Evolutionary conservation across 2,329 filamentous ascomycete species (phyloP).

Genomic region (Trichoderma sp.): DNA sequence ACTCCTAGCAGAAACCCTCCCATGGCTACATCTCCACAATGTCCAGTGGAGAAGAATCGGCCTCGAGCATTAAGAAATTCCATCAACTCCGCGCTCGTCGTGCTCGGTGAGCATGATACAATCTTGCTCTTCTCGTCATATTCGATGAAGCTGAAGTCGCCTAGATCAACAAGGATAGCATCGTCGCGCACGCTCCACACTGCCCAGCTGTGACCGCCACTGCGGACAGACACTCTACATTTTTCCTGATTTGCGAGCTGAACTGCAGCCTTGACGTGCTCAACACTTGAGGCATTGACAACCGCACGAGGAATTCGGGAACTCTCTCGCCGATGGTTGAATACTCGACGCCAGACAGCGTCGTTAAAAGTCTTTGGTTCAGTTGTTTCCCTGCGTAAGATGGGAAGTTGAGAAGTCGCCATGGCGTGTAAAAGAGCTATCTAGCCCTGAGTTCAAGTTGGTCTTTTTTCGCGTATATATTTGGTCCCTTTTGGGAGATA

Average conservation of each 20-base stretch:
- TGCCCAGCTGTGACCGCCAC: not conserved
- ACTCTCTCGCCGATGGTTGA: not conserved
- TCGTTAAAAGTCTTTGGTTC: not conserved
- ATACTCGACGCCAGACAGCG: not conserved
- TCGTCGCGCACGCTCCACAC: not conserved
- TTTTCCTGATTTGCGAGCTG: not conserved
- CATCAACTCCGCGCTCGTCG: not conserved
- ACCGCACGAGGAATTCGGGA: not conserved
- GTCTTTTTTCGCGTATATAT: not conserved
- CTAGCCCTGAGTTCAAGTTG: not conserved
- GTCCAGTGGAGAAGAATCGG: not conserved
- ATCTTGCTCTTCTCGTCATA: not conserved
- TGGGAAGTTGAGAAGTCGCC: not conserved
- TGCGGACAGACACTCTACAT: not conserved
- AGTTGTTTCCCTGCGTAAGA: not conserved
- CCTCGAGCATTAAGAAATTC: not conserved
- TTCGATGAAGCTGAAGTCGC: not conserved
- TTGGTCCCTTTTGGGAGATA: not conserved
- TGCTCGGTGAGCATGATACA: not conserved
- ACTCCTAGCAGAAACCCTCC: not conserved
- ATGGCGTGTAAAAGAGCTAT: not conserved
- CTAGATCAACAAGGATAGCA: not conserved
- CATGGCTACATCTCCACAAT: not conserved
- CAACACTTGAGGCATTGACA: not conserved
- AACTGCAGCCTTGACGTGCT: not conserved